phyloP scores from a whole-genome alignment of 768 basidiomycete species.

The Pulveroboletus ravenelii region DNA sequence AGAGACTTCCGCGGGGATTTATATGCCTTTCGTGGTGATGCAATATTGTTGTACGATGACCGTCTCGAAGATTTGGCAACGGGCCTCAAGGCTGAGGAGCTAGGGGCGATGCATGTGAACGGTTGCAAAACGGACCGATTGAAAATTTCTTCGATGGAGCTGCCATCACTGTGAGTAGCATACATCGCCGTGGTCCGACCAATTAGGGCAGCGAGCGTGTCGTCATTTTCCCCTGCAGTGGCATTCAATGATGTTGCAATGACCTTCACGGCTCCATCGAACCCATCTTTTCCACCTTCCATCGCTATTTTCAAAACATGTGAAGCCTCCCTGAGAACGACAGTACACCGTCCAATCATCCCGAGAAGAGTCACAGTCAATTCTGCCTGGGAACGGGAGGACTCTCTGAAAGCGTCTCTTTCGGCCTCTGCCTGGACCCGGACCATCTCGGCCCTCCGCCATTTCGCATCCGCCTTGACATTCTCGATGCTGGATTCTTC shows the following conservation, averaged over 20 bases:
- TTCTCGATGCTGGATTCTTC: slow-evolving; percentile 68
- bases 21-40: slow-evolving; percentile 47
- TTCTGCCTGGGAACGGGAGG: slow-evolving; percentile 60
- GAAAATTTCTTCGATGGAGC: slow-evolving; percentile 45
- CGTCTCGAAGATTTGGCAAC: slow-evolving; percentile 39
- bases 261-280: slow-evolving; percentile 39
- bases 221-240: slow-evolving; percentile 65
- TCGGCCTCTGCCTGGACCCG: slow-evolving; percentile 60
- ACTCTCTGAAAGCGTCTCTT: slow-evolving; percentile 56
- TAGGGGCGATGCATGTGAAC: slow-evolving; percentile 44
- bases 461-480: slow-evolving; percentile 64
- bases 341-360: slow-evolving; percentile 75
- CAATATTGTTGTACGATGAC: slow-evolving; percentile 37
- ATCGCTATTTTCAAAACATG: slow-evolving; percentile 38
- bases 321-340: slow-evolving; percentile 59
- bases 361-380: slow-evolving; percentile 70
- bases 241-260: slow-evolving; percentile 49
- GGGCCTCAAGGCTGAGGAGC: slow-evolving; percentile 48
- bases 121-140: slow-evolving; percentile 40
- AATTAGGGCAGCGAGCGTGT: slow-evolving; percentile 59
- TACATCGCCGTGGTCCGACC: slow-evolving; percentile 66
- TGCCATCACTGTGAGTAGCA: slow-evolving; percentile 33
- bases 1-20: slow-evolving; percentile 70
- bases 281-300: slow-evolving; percentile 34
- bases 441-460: slow-evolving; percentile 68